Base-by-base conservation (phyloP, 2,329 filamentous ascomycete species). In the Fusarium nelsonii region DNA sequence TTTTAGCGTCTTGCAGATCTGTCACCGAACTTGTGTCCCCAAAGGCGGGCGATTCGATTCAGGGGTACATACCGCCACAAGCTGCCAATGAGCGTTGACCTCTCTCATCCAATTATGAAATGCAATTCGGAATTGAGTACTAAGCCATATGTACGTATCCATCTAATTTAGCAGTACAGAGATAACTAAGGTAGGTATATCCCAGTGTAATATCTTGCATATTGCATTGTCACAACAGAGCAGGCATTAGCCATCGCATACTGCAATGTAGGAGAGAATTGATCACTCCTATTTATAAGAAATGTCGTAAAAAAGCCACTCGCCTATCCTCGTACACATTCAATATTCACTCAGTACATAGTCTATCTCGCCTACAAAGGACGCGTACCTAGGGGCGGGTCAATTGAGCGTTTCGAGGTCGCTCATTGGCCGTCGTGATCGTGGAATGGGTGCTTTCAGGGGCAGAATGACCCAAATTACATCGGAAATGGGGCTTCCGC, bases 1-100 rank as follows among this genome's bases (percentile, higher is more conserved):
- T 70, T 70, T 70, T 70, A 70, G 67, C 53, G 63, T 58, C 48
- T 51, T 68, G 67, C 37, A 48, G 67, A 70, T 70, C 66, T 44
- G 40, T 30, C 34, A 63, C 50, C 55, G 41, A 41, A 44, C 16
- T 46, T 32, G 36, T 62, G 33, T 55, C 30, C 30, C 30, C 30
- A 9, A 30, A 30, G 30, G 37, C 52, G 52, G 39, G 46, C 39
- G 34, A 58, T 53, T 63, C 51, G 37, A 60, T 59, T 64, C 67
- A 70, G 67, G 67, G 67, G 67, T 64, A 39, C 30, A 8, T 39
- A 50, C 32, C 26, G 36, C 36, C 33, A 23, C 51, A 44, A 40
- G 18, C 55, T 51, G 44, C 61, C 61, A 65, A 65, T 62, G 11
- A 40, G 55, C 39, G 57, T 45, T 43, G 28, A 23, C 33, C 30